Evolutionary conservation across 148 eudicot species (phyloP).

Genomic region (Pouteria glomerata): DNA sequence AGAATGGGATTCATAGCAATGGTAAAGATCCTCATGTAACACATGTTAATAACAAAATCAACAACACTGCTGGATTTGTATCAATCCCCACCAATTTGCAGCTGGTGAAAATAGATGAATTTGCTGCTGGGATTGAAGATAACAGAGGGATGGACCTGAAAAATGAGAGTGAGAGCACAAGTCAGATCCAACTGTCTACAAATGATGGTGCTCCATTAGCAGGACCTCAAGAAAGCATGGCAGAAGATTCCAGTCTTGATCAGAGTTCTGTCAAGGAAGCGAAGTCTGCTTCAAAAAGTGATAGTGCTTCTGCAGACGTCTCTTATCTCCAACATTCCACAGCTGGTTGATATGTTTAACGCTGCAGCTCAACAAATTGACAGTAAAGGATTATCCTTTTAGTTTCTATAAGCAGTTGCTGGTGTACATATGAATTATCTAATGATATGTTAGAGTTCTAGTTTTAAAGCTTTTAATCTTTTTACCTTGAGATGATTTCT

Average conservation of each 20-base stretch:
- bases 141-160: not conserved
- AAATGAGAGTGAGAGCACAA: not conserved
- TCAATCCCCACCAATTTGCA: not conserved
- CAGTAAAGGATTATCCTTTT: not conserved
- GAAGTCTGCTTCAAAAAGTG: not conserved
- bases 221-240: not conserved
- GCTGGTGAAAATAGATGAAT: constrained; percentile 8
- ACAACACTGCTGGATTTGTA: not conserved
- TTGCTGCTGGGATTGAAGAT: not conserved
- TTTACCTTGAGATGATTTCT: no score
- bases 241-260: constrained; percentile 2
- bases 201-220: not conserved
- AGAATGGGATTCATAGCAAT: not conserved
- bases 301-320: not conserved
- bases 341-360: constrained; percentile 3
- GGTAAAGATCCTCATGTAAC: not conserved
- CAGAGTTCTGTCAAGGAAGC: no score
- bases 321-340: not conserved
- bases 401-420: constrained; percentile 13
- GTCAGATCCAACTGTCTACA: not conserved
- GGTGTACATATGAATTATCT: constrained; percentile 18
- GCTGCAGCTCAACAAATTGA: constrained; percentile 9
- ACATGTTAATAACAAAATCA: not conserved
- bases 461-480: no score
- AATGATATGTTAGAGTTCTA: no score